A percentile compares a stretch with the other conserved stretches of the same genome.
phyloP scores from a whole-genome alignment of 163 green algal species.

The Dunaliella salina region DNA sequence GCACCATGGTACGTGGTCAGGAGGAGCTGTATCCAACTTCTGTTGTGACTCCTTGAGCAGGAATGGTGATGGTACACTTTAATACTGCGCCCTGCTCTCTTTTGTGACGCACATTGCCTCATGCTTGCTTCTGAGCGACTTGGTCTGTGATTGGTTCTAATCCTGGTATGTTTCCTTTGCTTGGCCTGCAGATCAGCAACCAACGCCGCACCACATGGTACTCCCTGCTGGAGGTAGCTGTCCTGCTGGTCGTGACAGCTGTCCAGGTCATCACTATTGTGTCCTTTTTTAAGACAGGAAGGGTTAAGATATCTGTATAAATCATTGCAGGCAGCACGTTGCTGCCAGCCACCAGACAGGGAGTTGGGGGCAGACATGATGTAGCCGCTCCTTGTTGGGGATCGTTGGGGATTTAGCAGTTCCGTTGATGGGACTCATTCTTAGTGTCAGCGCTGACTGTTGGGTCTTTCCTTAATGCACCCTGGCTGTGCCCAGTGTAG shows the following conservation, averaged over 20 bases:
- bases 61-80: no score
- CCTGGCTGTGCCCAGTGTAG: no score
- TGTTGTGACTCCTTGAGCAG: not conserved
- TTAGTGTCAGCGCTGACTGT: no score
- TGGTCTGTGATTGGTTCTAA: not conserved
- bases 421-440: no score
- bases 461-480: no score
- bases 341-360: no score
- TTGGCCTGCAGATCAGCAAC: conserved; percentile 43
- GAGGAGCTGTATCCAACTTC: not conserved
- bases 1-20: conserved; percentile 37
- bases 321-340: not conserved
- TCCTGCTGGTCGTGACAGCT: conserved; percentile 23
- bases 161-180: not conserved
- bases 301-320: conserved; percentile 9
- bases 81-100: not conserved
- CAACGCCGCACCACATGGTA: conserved; percentile 41
- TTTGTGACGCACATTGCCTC: not conserved
- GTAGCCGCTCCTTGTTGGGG: no score
- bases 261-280: conserved; percentile 30
- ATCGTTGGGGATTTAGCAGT: no score
- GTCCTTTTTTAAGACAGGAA: conserved; percentile 29
- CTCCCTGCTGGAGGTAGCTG: conserved; percentile 37
- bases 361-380: no score
- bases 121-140: no score